Percentiles rank a stretch among this genome's conserved stretches.
phyloP scores from a whole-genome alignment of 352 stramenopile species.

The Ophiocytium majus region DNA sequence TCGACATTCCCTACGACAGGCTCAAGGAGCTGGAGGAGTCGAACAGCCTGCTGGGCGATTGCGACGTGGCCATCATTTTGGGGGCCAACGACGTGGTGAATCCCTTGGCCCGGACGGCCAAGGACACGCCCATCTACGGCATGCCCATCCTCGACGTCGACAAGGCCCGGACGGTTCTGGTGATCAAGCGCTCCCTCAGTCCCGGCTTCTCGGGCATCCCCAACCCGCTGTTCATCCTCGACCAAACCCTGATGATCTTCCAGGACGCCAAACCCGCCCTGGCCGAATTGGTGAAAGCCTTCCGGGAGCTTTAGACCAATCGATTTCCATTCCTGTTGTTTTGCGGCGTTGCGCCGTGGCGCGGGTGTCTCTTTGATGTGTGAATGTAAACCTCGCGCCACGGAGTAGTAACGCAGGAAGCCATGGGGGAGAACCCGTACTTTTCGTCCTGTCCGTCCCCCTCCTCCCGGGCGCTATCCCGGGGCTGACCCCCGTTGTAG shows the following conservation, averaged over 20 bases:
- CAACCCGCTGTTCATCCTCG: background rate
- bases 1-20: background rate
- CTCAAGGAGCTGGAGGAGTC: background rate
- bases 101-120: background rate
- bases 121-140: background rate
- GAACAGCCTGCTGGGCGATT: background rate
- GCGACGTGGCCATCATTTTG: background rate
- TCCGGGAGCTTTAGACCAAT: too few species aligned
- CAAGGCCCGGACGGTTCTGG: background rate
- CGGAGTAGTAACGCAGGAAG: too few species aligned
- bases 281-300: too few species aligned
- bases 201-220: background rate
- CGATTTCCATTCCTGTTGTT: too few species aligned
- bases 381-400: too few species aligned
- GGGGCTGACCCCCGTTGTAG: too few species aligned
- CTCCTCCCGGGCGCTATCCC: too few species aligned
- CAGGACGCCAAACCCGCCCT: background rate
- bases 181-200: background rate
- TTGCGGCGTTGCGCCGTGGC: too few species aligned
- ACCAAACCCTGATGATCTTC: background rate
- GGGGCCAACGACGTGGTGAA: slow-evolving; percentile 9
- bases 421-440: too few species aligned
- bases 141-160: background rate
- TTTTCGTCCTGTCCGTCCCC: too few species aligned
- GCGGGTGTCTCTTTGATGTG: too few species aligned